Conservation (phyloP, 176 grass and related monocot species). For the Carex pumila region DNA sequence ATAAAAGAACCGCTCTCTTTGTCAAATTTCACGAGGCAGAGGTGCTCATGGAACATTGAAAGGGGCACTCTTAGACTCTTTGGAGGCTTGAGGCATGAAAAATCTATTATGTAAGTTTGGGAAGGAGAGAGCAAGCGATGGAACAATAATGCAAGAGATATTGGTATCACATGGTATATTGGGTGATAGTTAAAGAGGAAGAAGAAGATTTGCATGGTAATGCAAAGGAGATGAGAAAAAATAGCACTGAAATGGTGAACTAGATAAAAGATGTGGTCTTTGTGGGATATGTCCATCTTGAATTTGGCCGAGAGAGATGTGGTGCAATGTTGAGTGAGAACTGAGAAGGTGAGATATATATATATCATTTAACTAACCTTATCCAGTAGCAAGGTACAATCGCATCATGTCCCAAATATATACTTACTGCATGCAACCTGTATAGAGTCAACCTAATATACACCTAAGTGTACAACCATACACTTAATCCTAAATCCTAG, state of each 20-base stretch:
- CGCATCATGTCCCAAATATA: too few relatives aligned
- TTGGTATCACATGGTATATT: slow-evolving; percentile 31
- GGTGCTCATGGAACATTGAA: slow-evolving; percentile 39
- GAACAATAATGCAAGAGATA: slow-evolving; percentile 28
- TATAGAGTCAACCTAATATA: too few relatives aligned
- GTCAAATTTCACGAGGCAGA: slow-evolving; percentile 50
- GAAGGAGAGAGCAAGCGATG: background rate
- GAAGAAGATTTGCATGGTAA: slow-evolving; percentile 28
- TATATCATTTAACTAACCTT: too few relatives aligned
- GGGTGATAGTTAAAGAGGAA: background rate
- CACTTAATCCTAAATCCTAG: too few relatives aligned
- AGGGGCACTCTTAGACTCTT: slow-evolving; percentile 34
- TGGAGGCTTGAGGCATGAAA: slow-evolving; percentile 58
- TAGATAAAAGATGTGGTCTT: slow-evolving; percentile 34
- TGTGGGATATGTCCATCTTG: slow-evolving; percentile 49
- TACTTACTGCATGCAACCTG: too few relatives aligned
- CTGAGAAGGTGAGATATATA: background rate
- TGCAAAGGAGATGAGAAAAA: slow-evolving; percentile 16
- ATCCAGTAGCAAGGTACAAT: too few relatives aligned
- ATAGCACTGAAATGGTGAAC: slow-evolving; percentile 3
- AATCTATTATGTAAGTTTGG: slow-evolving; percentile 35
- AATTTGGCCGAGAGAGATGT: background rate
- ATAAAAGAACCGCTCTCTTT: slow-evolving; percentile 60
- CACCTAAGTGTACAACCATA: too few relatives aligned
- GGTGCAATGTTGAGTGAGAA: background rate